Evolutionary conservation across 1,139 yeast genomes (phyloP), one percentile per base, ranked within the genome.

Genomic region (Debaryomyces udenii): DNA sequence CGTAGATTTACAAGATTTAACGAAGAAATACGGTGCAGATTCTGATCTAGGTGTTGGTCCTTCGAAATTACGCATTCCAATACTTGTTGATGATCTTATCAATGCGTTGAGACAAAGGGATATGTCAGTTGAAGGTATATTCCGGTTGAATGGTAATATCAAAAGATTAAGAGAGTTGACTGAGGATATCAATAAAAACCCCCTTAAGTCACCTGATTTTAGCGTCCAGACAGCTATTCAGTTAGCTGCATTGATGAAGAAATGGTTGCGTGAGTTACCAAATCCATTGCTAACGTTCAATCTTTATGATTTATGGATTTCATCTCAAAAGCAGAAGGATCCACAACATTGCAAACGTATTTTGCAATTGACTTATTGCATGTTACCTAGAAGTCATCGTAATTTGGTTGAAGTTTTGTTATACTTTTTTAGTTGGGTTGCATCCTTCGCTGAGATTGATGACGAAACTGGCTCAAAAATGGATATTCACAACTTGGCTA

Each of bases 41-140:
- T 84, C 96, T 1, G 88, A 86, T 39, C 71, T 87, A 28, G 96
- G 96, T 3, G 88, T 87, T 30, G 96, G 97, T 0, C 93, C 96
- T 0, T 70, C 83, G 0, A 83, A 82, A 53, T 74, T 93, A 35
- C 75, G 84, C 31, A 86, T 94, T 33, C 99, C 99, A 0, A 78
- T 88, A 39, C 74, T 94, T 34, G 75, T 94, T 39, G 98, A 93
- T 56, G 98, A 93, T 55, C 70, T 91, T 13, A 80, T 94, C 35
- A 79, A 80, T 37, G 88, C 96, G 1, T 79, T 94, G 69, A 79
- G 88, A 44, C 95, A 87, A 44, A 89, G 88, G 72, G 98, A 93
- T 66, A 84, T 94, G 88, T 87, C 97, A 3, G 93, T 90, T 15
- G 99, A 93, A 64, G 99, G 99, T 44, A 86, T 94, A 7, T 94